Evolutionary conservation across 495 filamentous ascomycete species (phyloP).

Genomic region (Penicillium cinerascens): DNA sequence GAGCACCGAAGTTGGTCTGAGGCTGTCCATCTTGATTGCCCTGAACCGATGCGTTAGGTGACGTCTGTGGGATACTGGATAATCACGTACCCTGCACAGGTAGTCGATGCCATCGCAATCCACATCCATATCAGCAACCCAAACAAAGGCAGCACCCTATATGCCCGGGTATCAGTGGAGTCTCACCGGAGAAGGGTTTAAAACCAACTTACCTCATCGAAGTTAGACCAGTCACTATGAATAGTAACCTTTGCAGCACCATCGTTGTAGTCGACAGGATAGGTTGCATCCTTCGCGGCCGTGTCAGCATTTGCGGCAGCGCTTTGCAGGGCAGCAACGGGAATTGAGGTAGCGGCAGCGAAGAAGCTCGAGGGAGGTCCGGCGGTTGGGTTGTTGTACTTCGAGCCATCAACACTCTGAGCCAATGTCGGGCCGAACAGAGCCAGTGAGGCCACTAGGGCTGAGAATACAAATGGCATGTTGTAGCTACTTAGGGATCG

Average conservation of each 20-base stretch:
- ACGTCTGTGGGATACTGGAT: background rate
- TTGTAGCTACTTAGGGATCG: background rate
- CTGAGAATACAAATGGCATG: slow-evolving; percentile 2
- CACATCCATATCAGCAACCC: slow-evolving; percentile 39
- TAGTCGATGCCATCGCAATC: slow-evolving; percentile 39
- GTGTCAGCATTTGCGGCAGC: slow-evolving; percentile 24
- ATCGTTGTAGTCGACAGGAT: slow-evolving; percentile 20
- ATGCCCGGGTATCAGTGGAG: background rate
- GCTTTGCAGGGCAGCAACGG: slow-evolving; percentile 22
- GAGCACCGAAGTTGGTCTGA: slow-evolving; percentile 34
- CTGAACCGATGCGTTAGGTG: slow-evolving; percentile 7
- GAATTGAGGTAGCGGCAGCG: slow-evolving; percentile 22
- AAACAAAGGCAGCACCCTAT: slow-evolving; percentile 35
- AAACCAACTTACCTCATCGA: slow-evolving; percentile 16
- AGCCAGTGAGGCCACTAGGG: slow-evolving; percentile 8
- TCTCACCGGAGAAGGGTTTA: background rate
- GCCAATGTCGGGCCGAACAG: slow-evolving; percentile 8
- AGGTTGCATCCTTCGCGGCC: slow-evolving; percentile 23
- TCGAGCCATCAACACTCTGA: slow-evolving; percentile 22
- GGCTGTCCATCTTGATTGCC: slow-evolving; percentile 34
- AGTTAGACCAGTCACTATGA: slow-evolving; percentile 31
- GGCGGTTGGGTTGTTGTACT: slow-evolving; percentile 24
- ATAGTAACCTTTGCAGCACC: slow-evolving; percentile 25
- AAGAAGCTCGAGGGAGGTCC: slow-evolving; percentile 32
- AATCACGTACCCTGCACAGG: slow-evolving; percentile 23